Conservation (phyloP, 495 filamentous ascomycete species). For the Choiromyces venosus region DNA sequence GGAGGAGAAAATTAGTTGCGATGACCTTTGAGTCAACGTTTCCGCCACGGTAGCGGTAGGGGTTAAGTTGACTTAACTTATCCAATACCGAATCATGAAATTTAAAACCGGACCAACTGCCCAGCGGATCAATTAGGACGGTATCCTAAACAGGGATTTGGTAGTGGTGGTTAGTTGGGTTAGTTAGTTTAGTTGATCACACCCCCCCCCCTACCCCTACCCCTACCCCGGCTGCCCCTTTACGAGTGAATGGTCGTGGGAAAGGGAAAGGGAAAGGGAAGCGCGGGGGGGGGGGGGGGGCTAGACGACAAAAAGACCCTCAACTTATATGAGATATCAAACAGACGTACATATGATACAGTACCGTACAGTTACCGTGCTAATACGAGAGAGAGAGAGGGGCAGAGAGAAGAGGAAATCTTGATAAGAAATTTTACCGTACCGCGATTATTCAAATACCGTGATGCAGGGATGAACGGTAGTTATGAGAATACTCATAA, state of each 20-base stretch:
- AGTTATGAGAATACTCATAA: neutral
- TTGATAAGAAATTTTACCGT: neutral
- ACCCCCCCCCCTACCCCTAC: too few relatives aligned
- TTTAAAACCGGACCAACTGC: conserved; percentile 21
- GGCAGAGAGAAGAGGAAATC: too few relatives aligned
- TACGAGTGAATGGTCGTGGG: neutral
- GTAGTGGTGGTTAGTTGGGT: neutral
- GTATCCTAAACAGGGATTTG: conserved; percentile 5
- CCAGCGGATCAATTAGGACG: conserved; percentile 29
- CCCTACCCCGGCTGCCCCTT: neutral
- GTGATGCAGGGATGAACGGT: neutral
- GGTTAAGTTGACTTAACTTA: conserved; percentile 19
- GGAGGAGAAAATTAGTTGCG: neutral
- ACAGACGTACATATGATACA: too few relatives aligned
- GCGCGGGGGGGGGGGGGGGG: too few relatives aligned
- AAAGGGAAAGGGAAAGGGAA: too few relatives aligned
- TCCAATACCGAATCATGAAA: neutral
- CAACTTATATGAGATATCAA: neutral
- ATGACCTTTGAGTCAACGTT: neutral
- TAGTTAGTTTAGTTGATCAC: neutral
- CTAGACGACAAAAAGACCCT: neutral
- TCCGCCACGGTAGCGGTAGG: neutral
- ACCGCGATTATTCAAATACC: neutral
- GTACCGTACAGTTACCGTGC: neutral
- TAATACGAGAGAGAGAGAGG: neutral